These are phyloP conservation scores for Tricholoma furcatifolium DNA, from an alignment of 768 basidiomycete species.

Conservation along the genomic window DNA sequence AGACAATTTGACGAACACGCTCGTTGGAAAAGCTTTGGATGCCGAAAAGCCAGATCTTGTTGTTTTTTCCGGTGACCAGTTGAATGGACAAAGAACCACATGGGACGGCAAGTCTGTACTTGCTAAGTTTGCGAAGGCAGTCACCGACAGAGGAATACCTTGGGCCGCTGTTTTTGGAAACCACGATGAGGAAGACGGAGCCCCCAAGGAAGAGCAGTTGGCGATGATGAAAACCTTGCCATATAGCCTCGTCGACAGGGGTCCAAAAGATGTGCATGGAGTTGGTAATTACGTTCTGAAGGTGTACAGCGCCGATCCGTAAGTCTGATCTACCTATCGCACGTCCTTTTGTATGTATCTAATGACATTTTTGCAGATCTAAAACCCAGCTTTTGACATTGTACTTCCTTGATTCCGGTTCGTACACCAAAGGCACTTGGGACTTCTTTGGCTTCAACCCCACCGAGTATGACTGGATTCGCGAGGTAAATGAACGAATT, in stretches of 20 bases:
- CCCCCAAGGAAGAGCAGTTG: slow-evolving; percentile 61
- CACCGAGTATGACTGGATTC: slow-evolving; percentile 86
- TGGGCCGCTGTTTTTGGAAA: slow-evolving; percentile 96
- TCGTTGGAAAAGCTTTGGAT: slow-evolving; percentile 72
- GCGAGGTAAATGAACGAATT: slow-evolving; percentile 40
- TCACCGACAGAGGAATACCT: slow-evolving; percentile 73
- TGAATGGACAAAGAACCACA: slow-evolving; percentile 87
- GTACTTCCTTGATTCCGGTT: slow-evolving; percentile 89
- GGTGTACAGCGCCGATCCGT: slow-evolving; percentile 83
- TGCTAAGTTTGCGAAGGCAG: slow-evolving; percentile 82
- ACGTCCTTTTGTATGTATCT: background rate
- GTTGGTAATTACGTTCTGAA: slow-evolving; percentile 91
- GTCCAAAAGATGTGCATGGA: slow-evolving; percentile 84
- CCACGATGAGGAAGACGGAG: slow-evolving; percentile 82
- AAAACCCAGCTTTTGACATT: slow-evolving; percentile 86
- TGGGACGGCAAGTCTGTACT: slow-evolving; percentile 90
- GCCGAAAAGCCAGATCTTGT: slow-evolving; percentile 87
- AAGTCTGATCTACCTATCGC: slow-evolving; percentile 29
- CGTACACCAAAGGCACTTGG: slow-evolving; percentile 60
- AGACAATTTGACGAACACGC: slow-evolving; percentile 75
- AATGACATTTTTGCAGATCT: slow-evolving; percentile 51
- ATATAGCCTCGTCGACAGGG: slow-evolving; percentile 78
- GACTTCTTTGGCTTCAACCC: slow-evolving; percentile 66
- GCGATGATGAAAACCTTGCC: slow-evolving; percentile 75
- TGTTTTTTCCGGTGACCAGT: slow-evolving; percentile 90